Percentiles rank a stretch among this genome's conserved stretches.
Evolutionary conservation across 176 grass and related monocot species (phyloP).

Genomic region (Aegilops umbellulata): DNA sequence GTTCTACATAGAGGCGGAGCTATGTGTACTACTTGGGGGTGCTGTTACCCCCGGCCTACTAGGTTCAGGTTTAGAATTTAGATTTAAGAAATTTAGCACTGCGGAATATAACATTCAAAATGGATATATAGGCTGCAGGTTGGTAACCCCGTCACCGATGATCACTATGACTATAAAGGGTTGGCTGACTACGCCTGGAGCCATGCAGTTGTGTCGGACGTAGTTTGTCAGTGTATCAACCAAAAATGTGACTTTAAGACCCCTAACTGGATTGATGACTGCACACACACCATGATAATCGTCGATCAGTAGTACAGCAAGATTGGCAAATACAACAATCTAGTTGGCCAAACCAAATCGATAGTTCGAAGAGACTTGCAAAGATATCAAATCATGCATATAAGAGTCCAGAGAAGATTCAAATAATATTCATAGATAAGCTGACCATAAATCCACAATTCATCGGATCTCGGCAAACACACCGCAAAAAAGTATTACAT

Average conservation of each 20-base stretch:
- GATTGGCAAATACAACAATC: too few species aligned
- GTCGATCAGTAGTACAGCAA: too few species aligned
- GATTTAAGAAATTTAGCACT: background rate
- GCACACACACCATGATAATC: constrained; percentile 35
- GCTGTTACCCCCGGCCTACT: too few species aligned
- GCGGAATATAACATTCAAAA: background rate
- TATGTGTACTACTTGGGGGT: background rate
- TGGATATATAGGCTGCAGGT: constrained; percentile 38
- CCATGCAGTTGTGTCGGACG: constrained; percentile 60
- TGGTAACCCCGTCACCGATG: constrained; percentile 63
- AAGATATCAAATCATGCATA: too few species aligned
- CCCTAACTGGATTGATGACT: constrained; percentile 49
- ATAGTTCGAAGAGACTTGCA: too few species aligned
- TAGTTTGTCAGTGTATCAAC: constrained; percentile 47
- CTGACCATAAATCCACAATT: too few species aligned
- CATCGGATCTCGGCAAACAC: too few species aligned
- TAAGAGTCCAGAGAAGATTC: too few species aligned
- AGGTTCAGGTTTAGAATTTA: background rate
- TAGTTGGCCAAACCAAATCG: too few species aligned
- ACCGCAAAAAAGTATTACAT: too few species aligned
- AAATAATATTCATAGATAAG: too few species aligned
- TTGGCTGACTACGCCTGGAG: constrained; percentile 79
- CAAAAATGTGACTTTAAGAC: constrained; percentile 60
- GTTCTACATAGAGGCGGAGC: too few species aligned
- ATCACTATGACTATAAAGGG: constrained; percentile 69